Evolutionary conservation across 2,329 filamentous ascomycete genomes (phyloP).

Genomic region (Beauveria brongniartii): DNA sequence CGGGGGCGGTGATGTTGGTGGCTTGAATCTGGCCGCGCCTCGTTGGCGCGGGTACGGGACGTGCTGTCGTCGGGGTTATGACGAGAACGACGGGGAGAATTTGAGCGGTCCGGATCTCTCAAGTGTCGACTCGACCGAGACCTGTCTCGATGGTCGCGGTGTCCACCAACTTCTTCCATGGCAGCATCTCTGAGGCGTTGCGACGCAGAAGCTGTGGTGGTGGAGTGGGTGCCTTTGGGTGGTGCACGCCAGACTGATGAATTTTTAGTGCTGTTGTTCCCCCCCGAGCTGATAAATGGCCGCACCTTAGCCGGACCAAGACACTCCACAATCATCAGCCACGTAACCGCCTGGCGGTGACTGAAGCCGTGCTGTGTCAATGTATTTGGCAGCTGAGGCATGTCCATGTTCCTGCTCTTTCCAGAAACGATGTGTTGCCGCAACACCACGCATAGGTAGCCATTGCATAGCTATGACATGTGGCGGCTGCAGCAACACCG

Average conservation of each 20-base stretch:
- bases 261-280: constrained; percentile 28
- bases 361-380: background rate
- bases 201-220: constrained; percentile 22
- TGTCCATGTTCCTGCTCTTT: background rate
- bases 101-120: constrained; percentile 24
- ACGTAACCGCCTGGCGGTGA: background rate
- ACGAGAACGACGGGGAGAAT: constrained; percentile 25
- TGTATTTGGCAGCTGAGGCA: background rate
- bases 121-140: constrained; percentile 28
- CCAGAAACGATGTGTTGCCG: background rate
- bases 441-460: background rate
- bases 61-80: constrained; percentile 22
- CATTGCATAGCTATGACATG: background rate
- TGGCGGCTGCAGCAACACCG: background rate
- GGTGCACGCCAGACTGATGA: constrained; percentile 22
- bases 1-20: constrained; percentile 28
- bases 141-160: constrained; percentile 29
- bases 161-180: constrained; percentile 32
- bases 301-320: constrained; percentile 29
- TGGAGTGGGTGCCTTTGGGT: constrained; percentile 18
- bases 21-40: constrained; percentile 26
- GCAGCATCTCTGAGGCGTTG: constrained; percentile 31
- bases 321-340: constrained; percentile 5
- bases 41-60: constrained; percentile 25
- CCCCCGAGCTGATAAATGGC: constrained; percentile 24